Conservation (phyloP, 2,329 filamentous ascomycete genomes). For the Calonectria pteridis region DNA sequence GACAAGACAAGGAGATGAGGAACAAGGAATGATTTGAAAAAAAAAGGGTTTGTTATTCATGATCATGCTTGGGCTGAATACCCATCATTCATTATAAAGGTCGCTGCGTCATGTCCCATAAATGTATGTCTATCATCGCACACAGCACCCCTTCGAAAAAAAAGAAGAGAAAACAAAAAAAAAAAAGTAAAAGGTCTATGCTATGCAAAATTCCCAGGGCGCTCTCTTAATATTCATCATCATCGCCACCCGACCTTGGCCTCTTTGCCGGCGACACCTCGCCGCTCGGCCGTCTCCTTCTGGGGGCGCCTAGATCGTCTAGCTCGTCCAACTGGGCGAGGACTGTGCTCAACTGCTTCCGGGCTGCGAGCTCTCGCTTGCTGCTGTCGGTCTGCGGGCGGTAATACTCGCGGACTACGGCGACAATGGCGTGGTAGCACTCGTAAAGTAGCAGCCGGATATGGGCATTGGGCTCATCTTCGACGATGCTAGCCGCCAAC, state of each 20-base stretch:
- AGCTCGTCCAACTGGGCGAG: constrained; percentile 60
- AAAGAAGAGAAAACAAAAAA: background rate
- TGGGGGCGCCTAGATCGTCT: constrained; percentile 46
- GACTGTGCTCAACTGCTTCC: constrained; percentile 62
- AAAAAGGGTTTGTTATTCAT: constrained; percentile 7
- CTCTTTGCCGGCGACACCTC: constrained; percentile 61
- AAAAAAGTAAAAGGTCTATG: background rate
- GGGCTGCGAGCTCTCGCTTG: constrained; percentile 64
- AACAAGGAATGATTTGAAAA: background rate
- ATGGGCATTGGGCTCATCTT: constrained; percentile 58
- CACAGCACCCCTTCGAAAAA: background rate
- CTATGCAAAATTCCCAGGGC: background rate
- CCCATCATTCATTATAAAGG: constrained; percentile 16
- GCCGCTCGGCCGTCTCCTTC: constrained; percentile 52
- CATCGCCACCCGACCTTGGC: constrained; percentile 47
- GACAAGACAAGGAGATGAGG: constrained; percentile 15
- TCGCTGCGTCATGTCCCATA: constrained; percentile 20
- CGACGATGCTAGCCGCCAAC: constrained; percentile 48
- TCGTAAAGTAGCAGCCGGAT: constrained; percentile 67
- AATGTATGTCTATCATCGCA: constrained; percentile 23
- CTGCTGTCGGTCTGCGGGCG: constrained; percentile 62
- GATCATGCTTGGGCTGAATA: background rate
- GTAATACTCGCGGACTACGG: constrained; percentile 68
- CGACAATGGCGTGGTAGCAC: constrained; percentile 67
- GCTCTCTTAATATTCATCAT: constrained; percentile 25